A percentile compares a stretch with the other conserved stretches of the same genome.
These are phyloP conservation scores for Scheffersomyces ergatensis DNA, from an alignment of 805 yeast species.

Conservation along the genomic window DNA sequence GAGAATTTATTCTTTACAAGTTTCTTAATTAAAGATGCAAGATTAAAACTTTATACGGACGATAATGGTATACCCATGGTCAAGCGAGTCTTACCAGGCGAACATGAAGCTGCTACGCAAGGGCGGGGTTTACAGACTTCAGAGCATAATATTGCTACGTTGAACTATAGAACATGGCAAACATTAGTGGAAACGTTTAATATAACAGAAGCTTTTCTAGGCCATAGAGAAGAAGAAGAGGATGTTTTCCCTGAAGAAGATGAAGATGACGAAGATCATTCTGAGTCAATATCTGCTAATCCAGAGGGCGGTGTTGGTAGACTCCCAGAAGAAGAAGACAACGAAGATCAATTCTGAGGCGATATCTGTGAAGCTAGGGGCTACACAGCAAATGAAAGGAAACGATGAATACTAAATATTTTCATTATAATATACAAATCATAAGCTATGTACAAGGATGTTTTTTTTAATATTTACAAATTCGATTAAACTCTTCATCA, in stretches of 20 bases:
- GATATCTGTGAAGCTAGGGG: too few species aligned
- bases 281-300: too few species aligned
- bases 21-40: conserved; percentile 75
- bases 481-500: conserved; percentile 14
- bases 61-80: conserved; percentile 49
- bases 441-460: conserved; percentile 3
- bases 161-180: conserved; percentile 69
- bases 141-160: conserved; percentile 71
- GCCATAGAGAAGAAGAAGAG: conserved; percentile 32
- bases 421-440: not conserved
- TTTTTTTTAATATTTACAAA: conserved; percentile 2
- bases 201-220: conserved; percentile 56
- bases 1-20: conserved; percentile 84
- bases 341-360: too few species aligned
- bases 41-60: conserved; percentile 47
- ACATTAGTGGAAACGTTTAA: conserved; percentile 50
- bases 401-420: too few species aligned
- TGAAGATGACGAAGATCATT: not conserved
- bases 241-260: conserved; percentile 23
- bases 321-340: too few species aligned
- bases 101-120: conserved; percentile 13
- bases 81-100: conserved; percentile 25
- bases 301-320: too few species aligned
- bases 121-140: conserved; percentile 23
- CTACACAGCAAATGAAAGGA: too few species aligned